These are phyloP conservation scores for Colletotrichum eleusines DNA, from an alignment of 2,329 filamentous ascomycete genomes.

Conservation along the genomic window DNA sequence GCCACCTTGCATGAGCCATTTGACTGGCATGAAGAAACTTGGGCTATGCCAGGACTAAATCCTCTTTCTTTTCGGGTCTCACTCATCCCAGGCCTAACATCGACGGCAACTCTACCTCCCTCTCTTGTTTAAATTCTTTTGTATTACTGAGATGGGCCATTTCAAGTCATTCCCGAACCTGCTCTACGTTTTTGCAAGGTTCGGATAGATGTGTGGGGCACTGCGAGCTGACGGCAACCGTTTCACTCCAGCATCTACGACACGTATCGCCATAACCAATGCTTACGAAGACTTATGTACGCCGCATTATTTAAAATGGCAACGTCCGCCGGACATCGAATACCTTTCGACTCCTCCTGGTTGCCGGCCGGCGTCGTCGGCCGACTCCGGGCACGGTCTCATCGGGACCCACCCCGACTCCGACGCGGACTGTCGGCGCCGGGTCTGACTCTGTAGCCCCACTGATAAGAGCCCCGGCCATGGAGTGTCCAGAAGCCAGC, in stretches of 20 bases:
- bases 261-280: not conserved
- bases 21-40: not conserved
- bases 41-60: not conserved
- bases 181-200: no score
- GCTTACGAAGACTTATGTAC: not conserved
- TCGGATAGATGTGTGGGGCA: slow-evolving; percentile 34
- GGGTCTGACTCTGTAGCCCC: slow-evolving; percentile 6
- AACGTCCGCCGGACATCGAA: slow-evolving; percentile 32
- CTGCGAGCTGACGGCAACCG: slow-evolving; percentile 38
- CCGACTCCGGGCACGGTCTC: not conserved
- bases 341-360: slow-evolving; percentile 14
- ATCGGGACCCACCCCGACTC: not conserved
- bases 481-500: not conserved
- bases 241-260: not conserved
- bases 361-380: slow-evolving; percentile 5
- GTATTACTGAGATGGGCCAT: slow-evolving; percentile 22
- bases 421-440: not conserved
- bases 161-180: not conserved
- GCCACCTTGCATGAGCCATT: not conserved
- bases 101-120: slow-evolving; percentile 3
- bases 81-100: slow-evolving; percentile 32
- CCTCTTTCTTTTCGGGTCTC: slow-evolving; percentile 15
- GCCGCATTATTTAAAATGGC: slow-evolving; percentile 37
- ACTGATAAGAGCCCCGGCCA: not conserved
- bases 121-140: slow-evolving; percentile 17